Percentiles rank a stretch among this genome's conserved stretches.
These are phyloP conservation scores for Candida fluviatilis DNA, from an alignment of 805 yeast species.

Conservation along the genomic window DNA sequence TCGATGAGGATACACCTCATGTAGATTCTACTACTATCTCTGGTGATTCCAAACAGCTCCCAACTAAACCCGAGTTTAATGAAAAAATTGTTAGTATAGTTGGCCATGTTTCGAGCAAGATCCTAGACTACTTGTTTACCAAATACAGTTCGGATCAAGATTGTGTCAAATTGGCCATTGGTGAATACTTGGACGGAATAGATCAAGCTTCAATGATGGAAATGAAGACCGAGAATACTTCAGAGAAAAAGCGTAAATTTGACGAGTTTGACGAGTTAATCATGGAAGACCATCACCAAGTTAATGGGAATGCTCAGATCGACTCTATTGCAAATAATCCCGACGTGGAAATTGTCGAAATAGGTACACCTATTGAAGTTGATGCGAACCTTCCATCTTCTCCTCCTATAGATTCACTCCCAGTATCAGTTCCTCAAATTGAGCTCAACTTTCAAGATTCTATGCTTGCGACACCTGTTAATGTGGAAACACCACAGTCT, in stretches of 20 bases:
- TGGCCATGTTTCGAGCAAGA: constrained; percentile 6
- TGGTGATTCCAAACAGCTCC: neutral
- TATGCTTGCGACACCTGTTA: neutral
- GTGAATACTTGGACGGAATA: constrained; percentile 44
- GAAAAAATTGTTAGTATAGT: neutral
- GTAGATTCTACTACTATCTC: neutral
- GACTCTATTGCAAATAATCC: too few species aligned
- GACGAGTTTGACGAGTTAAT: neutral
- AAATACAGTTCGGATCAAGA: constrained; percentile 12
- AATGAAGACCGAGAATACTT: too few species aligned
- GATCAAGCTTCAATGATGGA: constrained; percentile 8
- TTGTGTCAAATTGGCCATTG: constrained; percentile 19
- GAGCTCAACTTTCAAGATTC: neutral
- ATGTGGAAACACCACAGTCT: neutral
- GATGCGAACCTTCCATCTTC: neutral
- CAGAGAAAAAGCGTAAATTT: neutral
- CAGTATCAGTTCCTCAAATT: neutral
- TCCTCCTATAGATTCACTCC: neutral
- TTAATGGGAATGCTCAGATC: too few species aligned
- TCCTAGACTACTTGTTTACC: constrained; percentile 9
- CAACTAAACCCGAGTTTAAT: neutral
- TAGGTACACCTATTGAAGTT: too few species aligned
- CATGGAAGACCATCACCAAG: too few species aligned
- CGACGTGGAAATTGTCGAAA: neutral
- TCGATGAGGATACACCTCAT: constrained; percentile 5